phyloP scores from a whole-genome alignment of 176 grass and related monocot species.

The Oryza glaberrima region DNA sequence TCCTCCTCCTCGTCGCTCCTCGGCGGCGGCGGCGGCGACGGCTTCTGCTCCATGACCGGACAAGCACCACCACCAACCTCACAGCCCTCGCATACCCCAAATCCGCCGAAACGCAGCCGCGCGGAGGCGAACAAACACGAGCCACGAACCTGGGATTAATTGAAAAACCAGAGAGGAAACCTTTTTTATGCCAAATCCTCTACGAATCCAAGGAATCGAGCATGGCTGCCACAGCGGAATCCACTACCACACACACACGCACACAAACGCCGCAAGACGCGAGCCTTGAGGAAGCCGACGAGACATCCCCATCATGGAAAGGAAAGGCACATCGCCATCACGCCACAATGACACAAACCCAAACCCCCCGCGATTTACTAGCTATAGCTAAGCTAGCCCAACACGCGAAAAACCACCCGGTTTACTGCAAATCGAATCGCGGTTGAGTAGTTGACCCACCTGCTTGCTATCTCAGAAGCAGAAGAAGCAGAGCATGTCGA shows the following conservation, averaged over 20 bases:
- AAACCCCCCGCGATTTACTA: too few relatives aligned
- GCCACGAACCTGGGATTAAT: constrained; percentile 38
- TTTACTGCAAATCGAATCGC: neutral
- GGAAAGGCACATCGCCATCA: constrained; percentile 40
- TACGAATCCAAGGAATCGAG: constrained; percentile 44
- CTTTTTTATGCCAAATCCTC: constrained; percentile 5
- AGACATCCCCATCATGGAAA: constrained; percentile 44
- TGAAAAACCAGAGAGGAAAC: neutral
- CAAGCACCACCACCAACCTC: neutral
- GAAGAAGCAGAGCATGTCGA: neutral
- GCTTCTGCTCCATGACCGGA: constrained; percentile 47
- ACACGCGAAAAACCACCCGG: neutral
- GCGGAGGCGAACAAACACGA: neutral
- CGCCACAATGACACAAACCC: too few relatives aligned
- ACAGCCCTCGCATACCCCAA: constrained; percentile 20
- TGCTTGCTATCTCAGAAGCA: constrained; percentile 6
- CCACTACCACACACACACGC: constrained; percentile 27
- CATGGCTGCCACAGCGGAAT: constrained; percentile 50
- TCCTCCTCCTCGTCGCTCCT: constrained; percentile 1
- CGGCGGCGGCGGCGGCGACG: neutral
- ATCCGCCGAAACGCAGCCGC: neutral
- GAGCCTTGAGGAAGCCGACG: constrained; percentile 19
- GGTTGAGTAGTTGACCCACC: constrained; percentile 26
- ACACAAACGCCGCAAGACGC: neutral
- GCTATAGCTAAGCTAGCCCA: too few relatives aligned